Base-by-base conservation (phyloP, 257 asterid species). In the Mentha longifolia region DNA sequence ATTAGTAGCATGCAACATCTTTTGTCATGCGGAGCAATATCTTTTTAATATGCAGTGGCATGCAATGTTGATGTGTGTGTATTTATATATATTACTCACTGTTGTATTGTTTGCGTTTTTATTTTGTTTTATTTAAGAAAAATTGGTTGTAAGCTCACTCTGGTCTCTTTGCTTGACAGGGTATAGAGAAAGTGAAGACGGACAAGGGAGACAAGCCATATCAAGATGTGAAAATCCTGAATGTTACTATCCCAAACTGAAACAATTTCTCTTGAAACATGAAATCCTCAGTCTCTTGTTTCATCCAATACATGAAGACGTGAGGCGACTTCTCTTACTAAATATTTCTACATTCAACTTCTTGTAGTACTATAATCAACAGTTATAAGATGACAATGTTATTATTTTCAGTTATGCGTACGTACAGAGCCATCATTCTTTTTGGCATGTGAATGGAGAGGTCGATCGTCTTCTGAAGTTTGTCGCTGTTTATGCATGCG, bases 211-310 rank as follows among this genome's bases (percentile, higher is more conserved):
- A 94, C 83, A 91, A 79, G 80, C 99, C 99, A 13, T 79, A 84
- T 80, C 97, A 91, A 82, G 99, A 94, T 63, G 97, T 91, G 55
- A 94, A 94, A 83, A 91, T 94, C 78, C 78, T 94, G 57, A 94
- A 94, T 69, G 99, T 94, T 59, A 88, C 99, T 8, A 82, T 65
- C 70, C 70, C 70, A 0, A 65, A 65, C 15, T 65, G 70, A 65
- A 46, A 25, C 5, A 45, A 3, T 22, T 19, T 15, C 50, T 5
- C 25, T 42, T 62, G 39, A 62, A 20, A 43, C 19, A 1, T 14
- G 57, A 64, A 8, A 22, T 25, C 37, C 41, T 64, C 15, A 12
- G 20, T 11, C 17, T 16, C 30, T 39, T 28, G n/a, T 15, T 49
- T 43, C 39, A 37, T 61, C 72, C 54, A 51, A 33, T 55, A 28